A percentile compares a stretch with the other conserved stretches of the same genome.
Conservation (phyloP, 2,329 filamentous ascomycete species). For the Talaromyces sp. region DNA sequence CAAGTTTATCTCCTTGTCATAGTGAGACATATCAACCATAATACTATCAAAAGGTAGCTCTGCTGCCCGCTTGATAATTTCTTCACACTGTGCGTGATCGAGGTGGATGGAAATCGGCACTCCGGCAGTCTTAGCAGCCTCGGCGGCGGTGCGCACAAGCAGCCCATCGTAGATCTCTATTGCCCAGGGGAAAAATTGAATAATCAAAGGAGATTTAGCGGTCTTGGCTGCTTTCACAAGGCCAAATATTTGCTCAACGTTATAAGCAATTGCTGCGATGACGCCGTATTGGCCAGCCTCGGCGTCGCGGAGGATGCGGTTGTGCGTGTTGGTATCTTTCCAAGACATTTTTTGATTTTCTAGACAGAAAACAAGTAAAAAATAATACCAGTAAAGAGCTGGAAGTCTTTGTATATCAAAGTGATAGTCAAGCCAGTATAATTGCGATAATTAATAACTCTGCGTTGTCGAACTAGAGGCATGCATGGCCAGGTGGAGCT, state of each 20-base stretch:
- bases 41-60: conserved; percentile 4
- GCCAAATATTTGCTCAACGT: conserved; percentile 2
- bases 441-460: too few relatives aligned
- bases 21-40: conserved; percentile 4
- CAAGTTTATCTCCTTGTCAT: conserved; percentile 1
- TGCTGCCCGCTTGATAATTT: conserved; percentile 1
- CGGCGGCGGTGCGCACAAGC: conserved; percentile 1
- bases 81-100: conserved; percentile 1
- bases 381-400: too few relatives aligned
- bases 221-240: not conserved
- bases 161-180: not conserved
- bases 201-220: not conserved
- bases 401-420: too few relatives aligned
- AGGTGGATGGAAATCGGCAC: conserved; percentile 1
- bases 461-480: too few relatives aligned
- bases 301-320: not conserved
- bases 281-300: conserved; percentile 27
- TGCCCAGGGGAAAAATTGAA: conserved; percentile 4
- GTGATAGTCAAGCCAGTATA: too few relatives aligned
- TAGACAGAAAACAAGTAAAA: too few relatives aligned
- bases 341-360: not conserved
- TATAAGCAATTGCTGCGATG: conserved; percentile 4
- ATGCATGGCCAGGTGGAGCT: too few relatives aligned
- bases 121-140: not conserved
- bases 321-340: not conserved